Percentiles rank a stretch among this genome's conserved stretches.
These are phyloP conservation scores for Hericium erinaceus DNA, from an alignment of 768 basidiomycete genomes.

Conservation along the genomic window DNA sequence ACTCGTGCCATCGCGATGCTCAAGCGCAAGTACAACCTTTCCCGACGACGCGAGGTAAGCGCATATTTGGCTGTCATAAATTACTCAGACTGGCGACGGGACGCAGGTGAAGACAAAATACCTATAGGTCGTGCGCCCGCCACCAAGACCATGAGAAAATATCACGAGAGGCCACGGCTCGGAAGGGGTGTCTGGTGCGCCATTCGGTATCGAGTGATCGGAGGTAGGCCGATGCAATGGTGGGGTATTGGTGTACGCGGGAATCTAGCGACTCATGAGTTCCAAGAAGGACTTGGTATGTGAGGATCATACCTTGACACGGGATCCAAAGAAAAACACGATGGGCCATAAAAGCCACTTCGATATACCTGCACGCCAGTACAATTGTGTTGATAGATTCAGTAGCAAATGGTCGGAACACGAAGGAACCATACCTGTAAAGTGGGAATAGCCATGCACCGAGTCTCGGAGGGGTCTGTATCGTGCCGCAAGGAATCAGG, in stretches of 20 bases:
- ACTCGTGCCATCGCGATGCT: slow-evolving; percentile 78
- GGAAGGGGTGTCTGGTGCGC: too few species aligned
- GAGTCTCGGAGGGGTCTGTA: slow-evolving; percentile 4
- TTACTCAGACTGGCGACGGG: not conserved
- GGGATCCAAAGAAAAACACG: slow-evolving; percentile 4
- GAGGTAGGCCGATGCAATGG: slow-evolving; percentile 1
- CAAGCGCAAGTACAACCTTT: slow-evolving; percentile 70
- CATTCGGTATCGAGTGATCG: too few species aligned
- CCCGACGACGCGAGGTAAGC: slow-evolving; percentile 67
- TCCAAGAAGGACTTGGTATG: not conserved
- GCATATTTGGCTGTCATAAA: slow-evolving; percentile 50
- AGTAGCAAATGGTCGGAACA: not conserved
- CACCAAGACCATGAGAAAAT: slow-evolving; percentile 80
- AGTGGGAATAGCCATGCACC: slow-evolving; percentile 8
- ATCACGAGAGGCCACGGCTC: slow-evolving; percentile 62
- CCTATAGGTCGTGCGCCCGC: slow-evolving; percentile 66
- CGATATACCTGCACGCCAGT: not conserved
- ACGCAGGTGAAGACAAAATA: slow-evolving; percentile 12
- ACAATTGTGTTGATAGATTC: not conserved
- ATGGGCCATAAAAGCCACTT: slow-evolving; percentile 7
- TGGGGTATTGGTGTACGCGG: slow-evolving; percentile 6
- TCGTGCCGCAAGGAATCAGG: not conserved
- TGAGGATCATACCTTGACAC: slow-evolving; percentile 1
- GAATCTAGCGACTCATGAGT: not conserved
- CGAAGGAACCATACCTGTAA: not conserved